Percentiles rank a stretch among this genome's conserved stretches.
These are phyloP conservation scores for Nannizzia gypsea DNA, from an alignment of 2,329 filamentous ascomycete species.

Conservation along the genomic window DNA sequence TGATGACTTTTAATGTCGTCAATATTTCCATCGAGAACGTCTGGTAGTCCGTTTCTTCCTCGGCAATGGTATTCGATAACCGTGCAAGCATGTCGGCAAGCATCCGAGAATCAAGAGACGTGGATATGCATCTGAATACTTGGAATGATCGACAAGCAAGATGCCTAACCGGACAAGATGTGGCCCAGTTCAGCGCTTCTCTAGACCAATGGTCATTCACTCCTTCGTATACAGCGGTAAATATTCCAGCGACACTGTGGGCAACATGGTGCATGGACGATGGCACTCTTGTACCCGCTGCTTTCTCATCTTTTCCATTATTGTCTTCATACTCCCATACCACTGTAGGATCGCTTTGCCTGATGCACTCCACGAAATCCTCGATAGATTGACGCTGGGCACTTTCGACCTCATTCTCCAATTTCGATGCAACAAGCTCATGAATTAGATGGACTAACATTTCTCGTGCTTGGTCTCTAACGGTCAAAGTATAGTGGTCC, in stretches of 20 bases:
- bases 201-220: conserved; percentile 88
- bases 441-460: conserved; percentile 98
- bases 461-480: conserved; percentile 91
- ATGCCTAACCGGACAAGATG: conserved; percentile 88
- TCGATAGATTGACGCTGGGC: conserved; percentile 68
- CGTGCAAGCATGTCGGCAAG: conserved; percentile 92
- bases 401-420: conserved; percentile 57
- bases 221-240: conserved; percentile 69
- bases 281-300: conserved; percentile 68
- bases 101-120: conserved; percentile 83
- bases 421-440: conserved; percentile 72
- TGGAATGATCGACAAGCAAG: conserved; percentile 95
- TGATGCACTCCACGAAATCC: conserved; percentile 74
- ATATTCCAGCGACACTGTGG: conserved; percentile 69
- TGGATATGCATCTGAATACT: conserved; percentile 87
- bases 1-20: conserved; percentile 84
- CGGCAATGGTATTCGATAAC: conserved; percentile 91
- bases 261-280: conserved; percentile 78
- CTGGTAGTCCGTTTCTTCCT: conserved; percentile 86
- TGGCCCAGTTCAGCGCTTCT: conserved; percentile 86
- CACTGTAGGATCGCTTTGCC: conserved; percentile 69
- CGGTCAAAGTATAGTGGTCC: conserved; percentile 92
- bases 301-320: conserved; percentile 62
- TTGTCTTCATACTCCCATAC: conserved; percentile 93
- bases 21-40: conserved; percentile 97